These are phyloP conservation scores for Schwanniomyces vanrijiae DNA, from an alignment of 805 yeast species.

Conservation along the genomic window DNA sequence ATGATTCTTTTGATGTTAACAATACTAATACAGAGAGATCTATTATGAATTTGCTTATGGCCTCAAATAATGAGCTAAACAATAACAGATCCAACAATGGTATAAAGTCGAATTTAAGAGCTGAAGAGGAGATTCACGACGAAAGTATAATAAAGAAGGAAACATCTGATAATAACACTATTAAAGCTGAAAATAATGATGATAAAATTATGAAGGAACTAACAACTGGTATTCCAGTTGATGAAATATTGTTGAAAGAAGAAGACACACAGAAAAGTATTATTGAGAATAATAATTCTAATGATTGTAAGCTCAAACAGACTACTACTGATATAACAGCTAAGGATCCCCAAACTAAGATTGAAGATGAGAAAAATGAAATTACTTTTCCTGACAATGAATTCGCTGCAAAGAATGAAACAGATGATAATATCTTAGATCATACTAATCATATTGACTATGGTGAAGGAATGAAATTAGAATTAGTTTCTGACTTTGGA, in stretches of 20 bases:
- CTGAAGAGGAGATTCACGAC: background rate
- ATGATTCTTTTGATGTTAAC: constrained; percentile 34
- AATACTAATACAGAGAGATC: constrained; percentile 39
- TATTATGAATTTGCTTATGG: constrained; percentile 34
- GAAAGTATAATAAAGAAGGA: background rate
- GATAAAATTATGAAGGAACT: background rate
- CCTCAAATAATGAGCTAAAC: background rate
- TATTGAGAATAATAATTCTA: background rate
- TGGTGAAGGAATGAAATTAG: constrained; percentile 4
- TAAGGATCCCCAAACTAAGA: background rate
- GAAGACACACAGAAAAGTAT: background rate
- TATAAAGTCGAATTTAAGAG: no score
- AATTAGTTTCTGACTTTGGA: constrained; percentile 7
- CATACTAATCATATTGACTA: constrained; percentile 1
- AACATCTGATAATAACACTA: background rate
- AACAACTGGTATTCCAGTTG: background rate
- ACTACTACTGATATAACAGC: background rate
- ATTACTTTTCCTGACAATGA: background rate
- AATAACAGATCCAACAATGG: background rate
- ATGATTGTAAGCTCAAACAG: background rate
- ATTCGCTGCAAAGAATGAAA: background rate
- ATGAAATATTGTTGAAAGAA: background rate
- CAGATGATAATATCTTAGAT: background rate
- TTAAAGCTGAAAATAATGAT: background rate
- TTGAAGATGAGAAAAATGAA: background rate